Base-by-base conservation (phyloP, 1,284 basidiomycete species). In the Fomitiporia mediterranea region DNA sequence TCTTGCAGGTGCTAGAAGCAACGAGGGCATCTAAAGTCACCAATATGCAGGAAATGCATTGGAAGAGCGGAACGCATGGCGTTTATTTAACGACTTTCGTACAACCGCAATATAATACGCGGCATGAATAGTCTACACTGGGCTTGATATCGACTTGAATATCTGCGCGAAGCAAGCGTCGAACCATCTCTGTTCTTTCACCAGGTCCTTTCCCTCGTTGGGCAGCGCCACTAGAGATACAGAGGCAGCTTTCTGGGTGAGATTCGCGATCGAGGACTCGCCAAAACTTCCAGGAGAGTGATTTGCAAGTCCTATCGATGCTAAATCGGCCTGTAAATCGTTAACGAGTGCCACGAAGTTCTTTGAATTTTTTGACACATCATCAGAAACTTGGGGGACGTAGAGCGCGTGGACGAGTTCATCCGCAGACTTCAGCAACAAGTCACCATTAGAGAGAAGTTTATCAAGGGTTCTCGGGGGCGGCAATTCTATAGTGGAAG, bases 351-450 rank as follows among this genome's bases (percentile, higher is more conserved):
- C 62, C 47, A 69, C 63, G 51, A 82, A 73, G 0, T 69, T 59
- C 3, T 65, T 59, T 25, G 81, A 58, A 50, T 78, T 74, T 9
- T 64, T 62, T 11, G 63, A 62, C 38, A 87, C 68, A 19, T 71
- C 66, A 3, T 66, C 63, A 0, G 65, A 63, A 54, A 81, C 73
- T 64, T 89, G 86, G 1, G 86, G 83, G 0, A 79, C 62, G 65
- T 89, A 84, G 38, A 86, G 69, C 0, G 82, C 70, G 11, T 82
- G 74, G 25, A 84, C 77, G 47, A 89, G 71, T 42, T 89, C 84
- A 64, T 89, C 87, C 13, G 77, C 75, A 8, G 76, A 69, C 17
- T 75, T 70, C 23, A 83, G 69, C 11, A 89, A 74, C 5, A 70
- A 64, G 13, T 75, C 69, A 6, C 86, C 88, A 15, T 71, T 70